Base-by-base conservation (phyloP, 1,139 yeast genomes). In the Taphrina populina region DNA sequence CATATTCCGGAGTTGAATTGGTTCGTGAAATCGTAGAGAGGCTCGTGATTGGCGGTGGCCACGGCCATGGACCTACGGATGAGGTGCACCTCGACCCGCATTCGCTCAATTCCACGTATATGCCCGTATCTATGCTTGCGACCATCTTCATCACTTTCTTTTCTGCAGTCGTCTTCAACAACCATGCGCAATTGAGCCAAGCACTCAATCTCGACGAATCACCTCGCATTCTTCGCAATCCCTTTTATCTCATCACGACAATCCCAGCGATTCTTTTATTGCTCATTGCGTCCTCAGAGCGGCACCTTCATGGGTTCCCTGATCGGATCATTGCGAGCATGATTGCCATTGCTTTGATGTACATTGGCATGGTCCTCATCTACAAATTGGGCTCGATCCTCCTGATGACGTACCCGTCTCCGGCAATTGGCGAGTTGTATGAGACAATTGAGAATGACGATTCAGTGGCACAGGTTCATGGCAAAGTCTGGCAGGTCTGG, bases 1-100 rank as follows among this genome's bases (percentile, higher is more conserved):
- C 90, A 20, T 92, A 52, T 34, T 40, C 54, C 5, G 54, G 54
- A 4, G 44, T 49, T 10, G 54, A 49, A 19, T 40, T 49, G 27
- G 19, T 49, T 21, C 45, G 54, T 6, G 54, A 49, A 15, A 39
- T 49, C 15, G 46, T 37, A 11, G 54, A 49, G 23, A 20, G 44
- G 20, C 39, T 41, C 6, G 24, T 49, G n/a, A 41, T 52, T 33
- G 56, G 56, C 11, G 51, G 56, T 17, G 51, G 56, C 11, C 56
- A 43, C 19, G 49, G 56, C 17, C 49, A 41, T 15, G 51, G 56
- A 11, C 46, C 56, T 6, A 26, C 41, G 8, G 51, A 52, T n/a
- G 21, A 23, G 34, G 36, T 52, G 13, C 56, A 52, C 30, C 34
- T 49, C 24, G 54, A 49, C 24, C 54, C 54, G 4, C 54, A 49